Evolutionary conservation across 768 basidiomycete species (phyloP).

Genomic region (Boletus tomentosulus): DNA sequence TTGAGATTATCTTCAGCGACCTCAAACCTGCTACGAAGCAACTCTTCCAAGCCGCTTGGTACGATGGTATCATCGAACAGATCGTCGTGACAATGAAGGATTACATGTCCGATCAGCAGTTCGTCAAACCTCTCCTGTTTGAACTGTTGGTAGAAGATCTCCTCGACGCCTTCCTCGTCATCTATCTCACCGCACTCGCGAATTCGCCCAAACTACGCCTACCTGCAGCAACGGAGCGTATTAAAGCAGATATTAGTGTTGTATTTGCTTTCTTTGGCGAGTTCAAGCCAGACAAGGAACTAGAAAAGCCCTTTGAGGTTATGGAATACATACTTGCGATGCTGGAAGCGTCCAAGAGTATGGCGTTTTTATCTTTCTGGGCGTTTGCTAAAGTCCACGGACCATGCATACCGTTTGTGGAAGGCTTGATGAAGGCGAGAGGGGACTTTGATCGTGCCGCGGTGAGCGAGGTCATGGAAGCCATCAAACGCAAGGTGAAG

Average conservation of each 20-base stretch:
- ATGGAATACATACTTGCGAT: conserved; percentile 79
- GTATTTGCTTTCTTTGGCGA: conserved; percentile 78
- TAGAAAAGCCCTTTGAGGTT: conserved; percentile 82
- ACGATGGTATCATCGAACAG: conserved; percentile 82
- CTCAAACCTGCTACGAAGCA: conserved; percentile 80
- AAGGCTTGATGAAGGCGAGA: conserved; percentile 82
- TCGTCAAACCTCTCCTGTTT: conserved; percentile 85
- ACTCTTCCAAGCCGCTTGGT: conserved; percentile 85
- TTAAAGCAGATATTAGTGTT: conserved; percentile 75
- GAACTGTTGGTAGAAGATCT: conserved; percentile 92
- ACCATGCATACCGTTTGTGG: conserved; percentile 88
- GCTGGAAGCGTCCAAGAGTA: conserved; percentile 80
- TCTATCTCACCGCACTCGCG: conserved; percentile 83
- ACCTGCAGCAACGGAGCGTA: conserved; percentile 78
- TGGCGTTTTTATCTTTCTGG: conserved; percentile 93
- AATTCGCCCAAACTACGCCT: conserved; percentile 83
- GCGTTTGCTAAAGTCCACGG: conserved; percentile 91
- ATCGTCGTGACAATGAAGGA: conserved; percentile 95
- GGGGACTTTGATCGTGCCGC: conserved; percentile 88
- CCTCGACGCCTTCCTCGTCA: conserved; percentile 83
- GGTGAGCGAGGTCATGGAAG: conserved; percentile 90
- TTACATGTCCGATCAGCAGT: conserved; percentile 91
- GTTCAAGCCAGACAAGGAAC: conserved; percentile 71
- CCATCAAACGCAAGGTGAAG: conserved; percentile 86
- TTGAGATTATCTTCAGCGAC: conserved; percentile 94